Conservation (phyloP, 2,329 filamentous ascomycete species). For the Hypoxylon sp. region DNA sequence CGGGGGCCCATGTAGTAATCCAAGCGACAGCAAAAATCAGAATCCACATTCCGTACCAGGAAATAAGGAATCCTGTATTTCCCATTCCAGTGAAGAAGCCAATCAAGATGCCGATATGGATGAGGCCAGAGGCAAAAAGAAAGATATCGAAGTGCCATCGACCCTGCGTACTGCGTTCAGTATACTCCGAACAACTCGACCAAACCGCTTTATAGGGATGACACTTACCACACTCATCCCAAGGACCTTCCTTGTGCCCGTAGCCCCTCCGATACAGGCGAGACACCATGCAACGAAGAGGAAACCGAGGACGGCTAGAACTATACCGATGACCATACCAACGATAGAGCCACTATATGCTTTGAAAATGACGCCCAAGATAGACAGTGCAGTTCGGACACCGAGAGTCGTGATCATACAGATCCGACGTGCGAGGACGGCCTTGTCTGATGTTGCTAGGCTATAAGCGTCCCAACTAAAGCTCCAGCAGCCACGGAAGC, state of each 20-base stretch:
- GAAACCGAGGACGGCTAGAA: conserved; percentile 32
- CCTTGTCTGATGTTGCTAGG: conserved; percentile 15
- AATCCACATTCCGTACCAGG: conserved; percentile 43
- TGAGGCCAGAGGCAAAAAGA: conserved; percentile 29
- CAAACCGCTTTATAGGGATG: neutral
- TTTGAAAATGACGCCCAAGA: conserved; percentile 26
- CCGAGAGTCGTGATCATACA: conserved; percentile 29
- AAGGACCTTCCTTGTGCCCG: conserved; percentile 29
- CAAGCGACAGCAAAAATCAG: conserved; percentile 34
- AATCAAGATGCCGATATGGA: conserved; percentile 28
- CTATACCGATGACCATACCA: conserved; percentile 32
- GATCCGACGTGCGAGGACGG: conserved; percentile 22
- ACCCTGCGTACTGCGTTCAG: conserved; percentile 24
- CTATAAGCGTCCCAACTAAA: conserved; percentile 41
- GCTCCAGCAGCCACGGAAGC: conserved; percentile 35
- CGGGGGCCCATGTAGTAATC: conserved; percentile 35
- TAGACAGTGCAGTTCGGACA: conserved; percentile 30
- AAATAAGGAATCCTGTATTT: conserved; percentile 25
- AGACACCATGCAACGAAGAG: conserved; percentile 36
- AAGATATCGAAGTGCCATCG: conserved; percentile 38
- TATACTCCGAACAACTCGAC: neutral
- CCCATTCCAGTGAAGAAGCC: conserved; percentile 30
- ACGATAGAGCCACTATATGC: conserved; percentile 28
- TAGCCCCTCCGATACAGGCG: conserved; percentile 31
- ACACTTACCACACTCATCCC: conserved; percentile 28